Evolutionary conservation across 1,139 yeast species (phyloP).

Genomic region (Saccharomyces pastorianus): DNA sequence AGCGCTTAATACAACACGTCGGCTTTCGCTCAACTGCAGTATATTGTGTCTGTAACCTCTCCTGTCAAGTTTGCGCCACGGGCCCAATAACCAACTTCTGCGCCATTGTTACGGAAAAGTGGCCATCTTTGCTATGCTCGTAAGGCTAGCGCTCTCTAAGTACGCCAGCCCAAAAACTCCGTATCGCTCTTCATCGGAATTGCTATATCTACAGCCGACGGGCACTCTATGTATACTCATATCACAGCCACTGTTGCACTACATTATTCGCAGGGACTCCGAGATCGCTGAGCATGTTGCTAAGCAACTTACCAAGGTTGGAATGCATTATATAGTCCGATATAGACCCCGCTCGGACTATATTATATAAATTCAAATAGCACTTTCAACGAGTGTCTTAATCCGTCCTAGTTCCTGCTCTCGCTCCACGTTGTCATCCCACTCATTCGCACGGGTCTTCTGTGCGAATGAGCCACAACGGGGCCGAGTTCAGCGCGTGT

Average conservation of each 20-base stretch:
- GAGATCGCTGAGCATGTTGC: background rate
- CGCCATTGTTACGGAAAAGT: background rate
- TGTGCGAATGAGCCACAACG: background rate
- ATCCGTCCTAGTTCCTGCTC: background rate
- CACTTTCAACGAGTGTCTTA: background rate
- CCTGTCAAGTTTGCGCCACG: too few species aligned
- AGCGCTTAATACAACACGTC: too few species aligned
- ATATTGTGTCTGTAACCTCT: too few species aligned
- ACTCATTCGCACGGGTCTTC: background rate
- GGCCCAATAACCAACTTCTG: too few species aligned
- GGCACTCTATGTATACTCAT: background rate
- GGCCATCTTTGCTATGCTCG: background rate
- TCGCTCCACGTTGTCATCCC: background rate
- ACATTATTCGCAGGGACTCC: background rate
- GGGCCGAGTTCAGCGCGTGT: background rate
- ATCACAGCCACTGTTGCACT: background rate
- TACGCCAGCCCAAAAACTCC: background rate
- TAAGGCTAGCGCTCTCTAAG: background rate
- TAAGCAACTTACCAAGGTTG: background rate
- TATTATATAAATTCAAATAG: background rate
- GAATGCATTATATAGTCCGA: background rate
- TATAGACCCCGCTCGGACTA: background rate
- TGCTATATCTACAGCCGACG: background rate
- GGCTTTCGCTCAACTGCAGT: too few species aligned
- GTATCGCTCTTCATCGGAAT: background rate